Evolutionary conservation across 2,329 filamentous ascomycete species (phyloP).

Genomic region (Esteya vermicola): DNA sequence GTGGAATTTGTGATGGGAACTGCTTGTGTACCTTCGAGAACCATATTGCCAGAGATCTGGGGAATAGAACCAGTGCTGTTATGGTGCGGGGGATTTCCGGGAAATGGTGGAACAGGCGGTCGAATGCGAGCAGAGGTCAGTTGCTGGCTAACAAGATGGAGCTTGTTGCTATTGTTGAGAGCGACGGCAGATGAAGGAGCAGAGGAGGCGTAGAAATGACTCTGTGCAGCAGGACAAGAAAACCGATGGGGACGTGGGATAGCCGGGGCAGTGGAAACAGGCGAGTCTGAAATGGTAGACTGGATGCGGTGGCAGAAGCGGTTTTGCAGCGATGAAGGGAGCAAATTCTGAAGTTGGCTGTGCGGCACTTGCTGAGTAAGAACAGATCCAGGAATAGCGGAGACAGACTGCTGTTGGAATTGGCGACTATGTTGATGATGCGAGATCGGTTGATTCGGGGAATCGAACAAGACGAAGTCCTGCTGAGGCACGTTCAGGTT

Average conservation of each 20-base stretch:
- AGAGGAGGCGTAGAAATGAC: conserved; percentile 55
- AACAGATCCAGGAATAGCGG: too few species aligned
- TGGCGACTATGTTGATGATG: conserved; percentile 26
- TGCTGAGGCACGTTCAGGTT: conserved; percentile 33
- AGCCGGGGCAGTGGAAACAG: conserved; percentile 32
- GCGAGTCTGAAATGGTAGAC: conserved; percentile 33
- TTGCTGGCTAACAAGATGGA: not conserved
- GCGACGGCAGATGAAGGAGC: conserved; percentile 45
- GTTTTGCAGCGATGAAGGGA: conserved; percentile 33
- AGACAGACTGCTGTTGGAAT: conserved; percentile 23
- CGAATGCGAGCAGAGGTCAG: conserved; percentile 30
- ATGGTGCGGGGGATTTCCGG: conserved; percentile 16
- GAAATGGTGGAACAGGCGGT: conserved; percentile 60
- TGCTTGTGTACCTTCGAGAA: conserved; percentile 35
- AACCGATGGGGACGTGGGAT: conserved; percentile 46
- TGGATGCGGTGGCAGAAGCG: conserved; percentile 45
- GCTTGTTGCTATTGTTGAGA: conserved; percentile 27
- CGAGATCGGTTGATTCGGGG: conserved; percentile 23
- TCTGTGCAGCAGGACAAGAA: conserved; percentile 33
- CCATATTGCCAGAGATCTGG: conserved; percentile 28
- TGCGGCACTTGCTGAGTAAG: too few species aligned
- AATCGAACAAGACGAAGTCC: conserved; percentile 70
- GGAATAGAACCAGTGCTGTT: conserved; percentile 28
- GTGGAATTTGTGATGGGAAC: not conserved
- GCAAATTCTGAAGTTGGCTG: conserved; percentile 24